Base-by-base conservation (phyloP, 2,329 filamentous ascomycete species). In the Pochonia chlamydosporia region DNA sequence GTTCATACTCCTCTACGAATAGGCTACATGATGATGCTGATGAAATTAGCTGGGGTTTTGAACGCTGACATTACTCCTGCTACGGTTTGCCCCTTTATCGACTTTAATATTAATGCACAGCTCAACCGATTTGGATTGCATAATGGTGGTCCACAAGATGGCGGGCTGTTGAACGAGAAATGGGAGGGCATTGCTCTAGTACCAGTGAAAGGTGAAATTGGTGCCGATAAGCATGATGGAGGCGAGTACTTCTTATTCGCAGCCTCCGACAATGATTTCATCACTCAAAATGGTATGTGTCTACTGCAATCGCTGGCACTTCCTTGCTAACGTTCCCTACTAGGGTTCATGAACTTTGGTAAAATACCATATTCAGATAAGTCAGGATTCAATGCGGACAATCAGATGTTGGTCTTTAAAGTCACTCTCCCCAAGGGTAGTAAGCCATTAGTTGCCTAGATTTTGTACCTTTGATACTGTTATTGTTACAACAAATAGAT, bases 261-360 rank as follows among this genome's bases (percentile, higher is more conserved):
- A 11, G 65, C 87, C 42, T 85, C 78, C 48, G 85, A 89, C 56
- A 87, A 89, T 58, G 85, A 89, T 61, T 88, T 88, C 55, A 81
- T 89, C 48, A 88, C 84, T 1, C 83, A 88, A 61, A 71, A 88
- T 61, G 82, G 80, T 70, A 58, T 23, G 52, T 31, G 8, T 13
- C 9, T 4, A 8, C 24, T 5, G 11, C 3, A 16, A 33, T 4
- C 16, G 10, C 5, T 39, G n/a, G 7, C n/a, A n/a, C n/a, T 16
- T 36, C 16, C 13, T 3, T 20, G 5, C 16, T 36, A 20, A 36
- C n/a, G 3, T 8, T 20, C 5, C 9, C 37, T 9, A 26, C 44
- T 45, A 54, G 79, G 81, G 47, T 57, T 53, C 52, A 75, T 84
- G 62, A 77, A 86, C 54, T 72, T 69, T 49, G 83, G 83, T 5